Percentiles rank a stretch among this genome's conserved stretches.
These are phyloP conservation scores for Fraxinus sp. DNA, from an alignment of 305 asterid species.

Conservation along the genomic window DNA sequence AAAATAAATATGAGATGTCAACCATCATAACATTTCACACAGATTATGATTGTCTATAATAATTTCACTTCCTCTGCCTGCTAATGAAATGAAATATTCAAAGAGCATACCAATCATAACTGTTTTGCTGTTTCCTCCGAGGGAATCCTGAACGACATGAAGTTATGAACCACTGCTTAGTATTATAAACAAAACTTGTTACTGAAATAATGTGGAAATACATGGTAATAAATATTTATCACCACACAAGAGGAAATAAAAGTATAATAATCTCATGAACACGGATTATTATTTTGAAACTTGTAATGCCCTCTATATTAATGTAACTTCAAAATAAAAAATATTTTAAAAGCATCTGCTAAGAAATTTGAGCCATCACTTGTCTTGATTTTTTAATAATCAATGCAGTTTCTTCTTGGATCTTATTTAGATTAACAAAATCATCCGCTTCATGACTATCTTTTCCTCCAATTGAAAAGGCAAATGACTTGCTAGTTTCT, in stretches of 20 bases:
- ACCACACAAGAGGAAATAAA: neutral
- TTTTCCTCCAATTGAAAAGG: neutral
- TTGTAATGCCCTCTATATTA: neutral
- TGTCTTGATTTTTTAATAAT: neutral
- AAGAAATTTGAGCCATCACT: neutral
- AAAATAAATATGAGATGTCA: neutral
- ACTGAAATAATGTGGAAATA: neutral
- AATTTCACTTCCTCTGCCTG: neutral
- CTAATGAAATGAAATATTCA: constrained; percentile 10
- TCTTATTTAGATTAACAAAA: neutral
- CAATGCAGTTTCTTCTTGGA: neutral
- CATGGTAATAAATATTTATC: neutral
- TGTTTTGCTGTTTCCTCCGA: constrained; percentile 95
- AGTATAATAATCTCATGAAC: neutral
- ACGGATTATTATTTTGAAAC: neutral
- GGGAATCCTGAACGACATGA: constrained; percentile 69
- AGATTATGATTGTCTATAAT: neutral
- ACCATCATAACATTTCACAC: neutral
- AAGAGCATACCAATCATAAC: constrained; percentile 78
- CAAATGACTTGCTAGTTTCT: neutral
- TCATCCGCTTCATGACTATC: neutral
- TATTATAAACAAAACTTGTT: neutral
- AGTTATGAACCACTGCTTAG: constrained; percentile 22
- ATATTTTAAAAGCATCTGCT: neutral
- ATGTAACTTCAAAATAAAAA: neutral